These are phyloP conservation scores for Phytophthora pisi DNA, from an alignment of 352 stramenopile genomes.

Conservation along the genomic window DNA sequence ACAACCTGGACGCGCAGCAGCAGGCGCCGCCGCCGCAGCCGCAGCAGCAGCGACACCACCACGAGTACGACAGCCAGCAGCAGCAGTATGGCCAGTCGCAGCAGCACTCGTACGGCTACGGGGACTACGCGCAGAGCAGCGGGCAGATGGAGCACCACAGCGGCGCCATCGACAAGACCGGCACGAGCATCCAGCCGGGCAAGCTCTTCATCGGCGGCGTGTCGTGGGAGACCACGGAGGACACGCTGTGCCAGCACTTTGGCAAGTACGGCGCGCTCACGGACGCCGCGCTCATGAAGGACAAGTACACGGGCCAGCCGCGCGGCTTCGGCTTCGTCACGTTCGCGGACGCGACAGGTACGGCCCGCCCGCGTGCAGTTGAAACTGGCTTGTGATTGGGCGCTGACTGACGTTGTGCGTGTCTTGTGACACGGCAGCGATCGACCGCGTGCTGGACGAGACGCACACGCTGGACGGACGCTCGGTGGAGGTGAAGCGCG, in stretches of 20 bases:
- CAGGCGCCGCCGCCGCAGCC: constrained; percentile 19
- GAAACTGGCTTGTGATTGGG: neutral
- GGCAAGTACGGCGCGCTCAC: constrained; percentile 88
- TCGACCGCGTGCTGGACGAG: constrained; percentile 85
- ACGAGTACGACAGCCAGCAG: neutral
- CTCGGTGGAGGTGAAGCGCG: constrained; percentile 92
- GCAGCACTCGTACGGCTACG: constrained; percentile 28
- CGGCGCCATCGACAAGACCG: constrained; percentile 41
- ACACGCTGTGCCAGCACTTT: constrained; percentile 89
- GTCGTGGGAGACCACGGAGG: constrained; percentile 94
- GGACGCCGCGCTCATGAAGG: constrained; percentile 92
- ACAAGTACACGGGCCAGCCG: constrained; percentile 93
- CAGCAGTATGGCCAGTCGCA: constrained; percentile 33
- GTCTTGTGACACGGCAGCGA: constrained; percentile 41
- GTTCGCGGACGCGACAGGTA: constrained; percentile 91
- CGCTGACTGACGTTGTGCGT: constrained; percentile 30
- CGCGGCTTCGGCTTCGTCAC: constrained; percentile 94
- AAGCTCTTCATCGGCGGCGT: constrained; percentile 94
- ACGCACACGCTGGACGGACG: constrained; percentile 91
- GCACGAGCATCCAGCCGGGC: constrained; percentile 47
- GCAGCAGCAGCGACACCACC: constrained; percentile 37
- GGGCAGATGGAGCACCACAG: constrained; percentile 44
- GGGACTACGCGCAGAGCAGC: constrained; percentile 39
- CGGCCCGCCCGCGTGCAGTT: neutral
- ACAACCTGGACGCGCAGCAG: constrained; percentile 45